Conservation (phyloP, 2,329 filamentous ascomycete species). For the Aspergillus sp. region DNA sequence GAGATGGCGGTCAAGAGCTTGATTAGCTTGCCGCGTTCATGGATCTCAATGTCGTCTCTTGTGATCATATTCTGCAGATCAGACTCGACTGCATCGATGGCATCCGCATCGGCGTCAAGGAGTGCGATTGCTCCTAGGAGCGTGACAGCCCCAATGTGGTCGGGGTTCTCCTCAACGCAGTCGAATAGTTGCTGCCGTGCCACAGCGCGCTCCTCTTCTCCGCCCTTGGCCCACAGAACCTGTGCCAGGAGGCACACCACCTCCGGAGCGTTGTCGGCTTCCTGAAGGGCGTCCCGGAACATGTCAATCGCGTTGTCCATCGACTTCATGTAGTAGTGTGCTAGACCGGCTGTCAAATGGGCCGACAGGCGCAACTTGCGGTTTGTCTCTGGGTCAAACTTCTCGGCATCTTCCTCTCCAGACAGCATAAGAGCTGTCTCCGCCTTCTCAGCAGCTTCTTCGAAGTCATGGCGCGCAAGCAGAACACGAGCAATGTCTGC, state of each 20-base stretch:
- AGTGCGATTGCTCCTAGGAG: slow-evolving; percentile 83
- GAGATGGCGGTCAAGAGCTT: slow-evolving; percentile 76
- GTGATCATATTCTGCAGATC: slow-evolving; percentile 75
- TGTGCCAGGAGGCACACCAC: slow-evolving; percentile 85
- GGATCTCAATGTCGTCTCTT: slow-evolving; percentile 61
- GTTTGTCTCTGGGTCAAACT: slow-evolving; percentile 63
- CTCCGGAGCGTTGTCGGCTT: slow-evolving; percentile 75
- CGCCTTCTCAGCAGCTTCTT: slow-evolving; percentile 73
- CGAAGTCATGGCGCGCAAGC: slow-evolving; percentile 67
- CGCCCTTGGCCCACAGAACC: slow-evolving; percentile 88
- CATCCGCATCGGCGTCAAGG: slow-evolving; percentile 76
- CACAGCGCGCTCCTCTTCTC: slow-evolving; percentile 69
- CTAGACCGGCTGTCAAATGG: slow-evolving; percentile 81
- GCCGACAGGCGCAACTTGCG: slow-evolving; percentile 76
- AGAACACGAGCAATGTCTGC: slow-evolving; percentile 84
- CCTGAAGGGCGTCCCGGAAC: slow-evolving; percentile 77
- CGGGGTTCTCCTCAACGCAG: slow-evolving; percentile 70
- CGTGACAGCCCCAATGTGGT: slow-evolving; percentile 76
- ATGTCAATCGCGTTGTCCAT: slow-evolving; percentile 71
- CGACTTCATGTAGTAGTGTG: slow-evolving; percentile 70
- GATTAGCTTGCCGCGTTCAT: slow-evolving; percentile 69
- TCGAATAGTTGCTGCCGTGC: slow-evolving; percentile 80
- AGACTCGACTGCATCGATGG: slow-evolving; percentile 74
- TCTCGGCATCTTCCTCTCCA: slow-evolving; percentile 68
- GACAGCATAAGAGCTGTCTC: slow-evolving; percentile 78